A percentile compares a stretch with the other conserved stretches of the same genome.
phyloP scores from a whole-genome alignment of 768 basidiomycete genomes.

The Trametes cubensis region DNA sequence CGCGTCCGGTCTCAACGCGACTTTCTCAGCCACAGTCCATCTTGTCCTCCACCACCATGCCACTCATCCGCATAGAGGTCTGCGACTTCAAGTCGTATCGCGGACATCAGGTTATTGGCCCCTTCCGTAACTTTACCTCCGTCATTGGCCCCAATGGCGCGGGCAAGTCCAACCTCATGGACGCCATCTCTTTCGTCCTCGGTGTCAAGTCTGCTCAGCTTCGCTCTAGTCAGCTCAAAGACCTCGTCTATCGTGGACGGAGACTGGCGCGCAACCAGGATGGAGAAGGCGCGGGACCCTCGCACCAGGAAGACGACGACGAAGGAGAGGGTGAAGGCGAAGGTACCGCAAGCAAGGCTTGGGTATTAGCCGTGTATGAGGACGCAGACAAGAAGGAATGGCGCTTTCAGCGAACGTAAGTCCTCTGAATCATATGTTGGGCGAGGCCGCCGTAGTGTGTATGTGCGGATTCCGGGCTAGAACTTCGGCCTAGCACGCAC shows the following conservation, averaged over 20 bases:
- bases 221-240: constrained; percentile 90
- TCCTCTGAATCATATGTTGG: constrained; percentile 22
- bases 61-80: constrained; percentile 82
- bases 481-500: neutral
- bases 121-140: constrained; percentile 92
- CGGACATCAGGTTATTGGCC: constrained; percentile 84
- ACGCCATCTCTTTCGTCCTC: constrained; percentile 98
- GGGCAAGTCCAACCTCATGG: constrained; percentile 99
- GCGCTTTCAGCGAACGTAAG: constrained; percentile 91
- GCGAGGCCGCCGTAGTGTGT: neutral
- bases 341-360: constrained; percentile 88
- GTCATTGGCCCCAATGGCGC: constrained; percentile 99
- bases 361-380: constrained; percentile 91
- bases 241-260: constrained; percentile 93
- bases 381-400: constrained; percentile 81
- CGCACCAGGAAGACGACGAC: constrained; percentile 54
- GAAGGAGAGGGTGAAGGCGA: constrained; percentile 62
- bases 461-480: neutral
- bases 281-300: constrained; percentile 40
- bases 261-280: constrained; percentile 57
- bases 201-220: constrained; percentile 94
- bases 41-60: constrained; percentile 49
- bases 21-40: constrained; percentile 9
- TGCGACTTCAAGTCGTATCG: constrained; percentile 98
- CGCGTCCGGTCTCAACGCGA: neutral